Evolutionary conservation across 495 filamentous ascomycete species (phyloP).

Genomic region (Articulospora tetracladia): DNA sequence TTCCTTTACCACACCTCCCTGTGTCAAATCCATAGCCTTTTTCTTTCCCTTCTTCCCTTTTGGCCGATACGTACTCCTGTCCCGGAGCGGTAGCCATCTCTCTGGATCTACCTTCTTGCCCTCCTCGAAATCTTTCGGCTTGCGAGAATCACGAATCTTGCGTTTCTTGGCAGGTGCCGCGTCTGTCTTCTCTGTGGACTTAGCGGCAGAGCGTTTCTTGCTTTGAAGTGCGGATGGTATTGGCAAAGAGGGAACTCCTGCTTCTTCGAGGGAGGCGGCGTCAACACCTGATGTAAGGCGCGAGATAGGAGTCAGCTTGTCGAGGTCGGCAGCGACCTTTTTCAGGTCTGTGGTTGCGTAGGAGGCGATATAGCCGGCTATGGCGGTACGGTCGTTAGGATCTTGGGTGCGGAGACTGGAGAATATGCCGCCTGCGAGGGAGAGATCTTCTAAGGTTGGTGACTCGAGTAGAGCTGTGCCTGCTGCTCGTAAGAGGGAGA

Average conservation of each 20-base stretch:
- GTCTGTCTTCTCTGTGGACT: constrained; percentile 38
- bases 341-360: constrained; percentile 63
- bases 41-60: constrained; percentile 91
- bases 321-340: constrained; percentile 55
- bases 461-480: constrained; percentile 77
- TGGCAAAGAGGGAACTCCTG: constrained; percentile 67
- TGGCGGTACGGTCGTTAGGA: constrained; percentile 57
- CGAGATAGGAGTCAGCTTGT: constrained; percentile 59
- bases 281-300: constrained; percentile 66
- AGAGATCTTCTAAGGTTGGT: constrained; percentile 58
- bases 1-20: constrained; percentile 74
- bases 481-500: constrained; percentile 68
- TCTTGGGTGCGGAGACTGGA: constrained; percentile 57
- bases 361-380: constrained; percentile 81
- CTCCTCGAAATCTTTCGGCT: constrained; percentile 75
- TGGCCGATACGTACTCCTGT: constrained; percentile 82
- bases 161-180: constrained; percentile 52
- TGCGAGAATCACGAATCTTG: constrained; percentile 58
- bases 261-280: constrained; percentile 63
- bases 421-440: constrained; percentile 72
- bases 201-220: constrained; percentile 49
- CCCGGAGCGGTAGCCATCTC: constrained; percentile 85
- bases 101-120: constrained; percentile 81
- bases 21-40: constrained; percentile 70
- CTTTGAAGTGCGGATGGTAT: constrained; percentile 29